Conservation (phyloP, 495 filamentous ascomycete species). For the Glarea lozoyensis region DNA sequence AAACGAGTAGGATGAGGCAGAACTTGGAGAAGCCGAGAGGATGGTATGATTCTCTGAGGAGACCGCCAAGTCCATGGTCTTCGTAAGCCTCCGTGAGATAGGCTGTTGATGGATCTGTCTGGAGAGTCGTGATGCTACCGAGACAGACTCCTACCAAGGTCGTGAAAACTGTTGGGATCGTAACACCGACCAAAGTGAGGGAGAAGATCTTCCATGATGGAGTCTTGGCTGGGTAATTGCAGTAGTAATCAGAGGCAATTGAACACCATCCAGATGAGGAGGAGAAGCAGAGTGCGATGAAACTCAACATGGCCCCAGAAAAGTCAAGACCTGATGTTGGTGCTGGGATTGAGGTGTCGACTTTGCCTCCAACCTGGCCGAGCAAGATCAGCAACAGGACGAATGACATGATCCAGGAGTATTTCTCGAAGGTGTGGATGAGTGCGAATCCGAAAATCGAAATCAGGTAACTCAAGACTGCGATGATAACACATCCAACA, state of each 20-base stretch:
- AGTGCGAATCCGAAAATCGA: conserved; percentile 50
- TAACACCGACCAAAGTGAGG: conserved; percentile 37
- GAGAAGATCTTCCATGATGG: conserved; percentile 44
- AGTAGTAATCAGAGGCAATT: conserved; percentile 54
- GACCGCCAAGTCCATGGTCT: conserved; percentile 46
- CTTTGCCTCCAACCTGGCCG: conserved; percentile 37
- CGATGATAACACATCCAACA: conserved; percentile 37
- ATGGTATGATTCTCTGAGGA: conserved; percentile 44
- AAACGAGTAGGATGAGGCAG: conserved; percentile 43
- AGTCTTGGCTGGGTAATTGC: conserved; percentile 51
- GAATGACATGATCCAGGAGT: conserved; percentile 48
- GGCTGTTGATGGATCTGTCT: conserved; percentile 31
- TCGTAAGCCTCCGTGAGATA: conserved; percentile 29
- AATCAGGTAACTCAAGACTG: conserved; percentile 43
- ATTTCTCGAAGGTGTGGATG: conserved; percentile 52
- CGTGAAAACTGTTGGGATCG: conserved; percentile 46
- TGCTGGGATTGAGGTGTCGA: conserved; percentile 29
- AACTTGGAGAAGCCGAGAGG: conserved; percentile 52
- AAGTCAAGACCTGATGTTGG: conserved; percentile 16
- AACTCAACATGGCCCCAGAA: conserved; percentile 39
- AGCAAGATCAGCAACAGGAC: conserved; percentile 41
- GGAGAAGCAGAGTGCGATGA: conserved; percentile 48
- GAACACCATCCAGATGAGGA: conserved; percentile 51
- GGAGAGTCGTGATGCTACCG: conserved; percentile 41
- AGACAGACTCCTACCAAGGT: conserved; percentile 45